These are phyloP conservation scores for Salicornia ramosissima DNA, from an alignment of 148 eudicot genomes.

Conservation along the genomic window DNA sequence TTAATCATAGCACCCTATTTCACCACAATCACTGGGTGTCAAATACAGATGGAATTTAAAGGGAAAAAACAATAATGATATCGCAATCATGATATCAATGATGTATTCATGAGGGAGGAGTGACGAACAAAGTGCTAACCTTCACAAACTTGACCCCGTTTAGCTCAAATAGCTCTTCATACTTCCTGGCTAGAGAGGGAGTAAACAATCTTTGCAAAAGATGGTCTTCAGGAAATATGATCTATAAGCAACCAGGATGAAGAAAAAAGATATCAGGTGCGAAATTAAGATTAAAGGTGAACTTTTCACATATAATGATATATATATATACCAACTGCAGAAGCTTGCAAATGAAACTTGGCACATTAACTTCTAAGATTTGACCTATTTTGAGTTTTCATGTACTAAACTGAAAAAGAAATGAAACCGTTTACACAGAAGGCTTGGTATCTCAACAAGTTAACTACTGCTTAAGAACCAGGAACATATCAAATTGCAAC, in stretches of 20 bases:
- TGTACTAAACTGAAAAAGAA: not conserved
- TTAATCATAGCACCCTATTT: conserved; percentile 69
- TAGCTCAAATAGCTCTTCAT: conserved; percentile 69
- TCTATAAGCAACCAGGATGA: conserved; percentile 35
- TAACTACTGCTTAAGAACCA: not conserved
- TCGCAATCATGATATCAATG: not conserved
- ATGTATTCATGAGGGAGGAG: not conserved
- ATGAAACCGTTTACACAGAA: not conserved
- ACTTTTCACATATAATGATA: not conserved
- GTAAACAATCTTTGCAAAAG: conserved; percentile 81
- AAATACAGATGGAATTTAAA: not conserved
- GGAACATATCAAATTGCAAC: not conserved
- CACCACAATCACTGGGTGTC: not conserved
- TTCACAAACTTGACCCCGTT: conserved; percentile 81
- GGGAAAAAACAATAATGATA: not conserved
- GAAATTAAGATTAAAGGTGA: not conserved
- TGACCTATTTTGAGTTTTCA: not conserved
- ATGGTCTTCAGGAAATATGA: conserved; percentile 81
- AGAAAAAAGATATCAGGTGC: conserved; percentile 3
- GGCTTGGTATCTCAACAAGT: not conserved
- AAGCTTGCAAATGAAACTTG: not conserved
- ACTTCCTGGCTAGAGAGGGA: conserved; percentile 75
- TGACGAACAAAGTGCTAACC: conserved; percentile 33
- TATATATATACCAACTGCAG: too few relatives aligned
- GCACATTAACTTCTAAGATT: not conserved